Percentiles rank a stretch among this genome's conserved stretches.
Evolutionary conservation across 768 basidiomycete genomes (phyloP).

Genomic region (Termitomyces bulborhizus): DNA sequence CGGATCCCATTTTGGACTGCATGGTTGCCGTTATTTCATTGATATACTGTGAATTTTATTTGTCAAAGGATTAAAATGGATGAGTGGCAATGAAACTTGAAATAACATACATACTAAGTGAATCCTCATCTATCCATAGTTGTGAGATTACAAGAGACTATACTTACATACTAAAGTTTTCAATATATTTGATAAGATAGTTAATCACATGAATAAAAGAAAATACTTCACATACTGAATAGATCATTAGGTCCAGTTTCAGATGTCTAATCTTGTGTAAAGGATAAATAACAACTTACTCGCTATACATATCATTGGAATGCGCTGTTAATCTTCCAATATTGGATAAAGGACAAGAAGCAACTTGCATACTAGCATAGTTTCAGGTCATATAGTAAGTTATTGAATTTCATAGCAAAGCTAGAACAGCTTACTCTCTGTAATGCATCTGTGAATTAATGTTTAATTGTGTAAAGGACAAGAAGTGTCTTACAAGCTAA

Average conservation of each 20-base stretch:
- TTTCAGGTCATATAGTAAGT: background rate
- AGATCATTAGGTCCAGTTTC: background rate
- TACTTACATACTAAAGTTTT: background rate
- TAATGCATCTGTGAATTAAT: background rate
- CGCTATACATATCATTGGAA: background rate
- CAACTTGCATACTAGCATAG: background rate
- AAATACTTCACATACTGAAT: background rate
- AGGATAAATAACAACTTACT: background rate
- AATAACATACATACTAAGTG: background rate
- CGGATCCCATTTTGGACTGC: background rate
- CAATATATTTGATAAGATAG: background rate
- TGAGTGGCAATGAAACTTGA: background rate
- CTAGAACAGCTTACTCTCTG: background rate
- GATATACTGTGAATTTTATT: background rate
- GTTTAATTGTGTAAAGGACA: background rate
- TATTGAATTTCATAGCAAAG: background rate
- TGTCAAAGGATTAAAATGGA: background rate
- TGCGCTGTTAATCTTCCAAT: background rate
- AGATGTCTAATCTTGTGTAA: background rate
- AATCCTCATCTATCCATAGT: background rate
- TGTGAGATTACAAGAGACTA: background rate
- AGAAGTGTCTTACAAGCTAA: background rate
- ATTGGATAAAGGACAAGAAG: background rate
- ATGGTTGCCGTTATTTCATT: background rate
- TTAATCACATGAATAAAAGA: background rate